A percentile compares a stretch with the other conserved stretches of the same genome.
These are phyloP conservation scores for Lunularia cruciata DNA, from an alignment of 225 moss, liverwort and hornwort species.

Conservation along the genomic window DNA sequence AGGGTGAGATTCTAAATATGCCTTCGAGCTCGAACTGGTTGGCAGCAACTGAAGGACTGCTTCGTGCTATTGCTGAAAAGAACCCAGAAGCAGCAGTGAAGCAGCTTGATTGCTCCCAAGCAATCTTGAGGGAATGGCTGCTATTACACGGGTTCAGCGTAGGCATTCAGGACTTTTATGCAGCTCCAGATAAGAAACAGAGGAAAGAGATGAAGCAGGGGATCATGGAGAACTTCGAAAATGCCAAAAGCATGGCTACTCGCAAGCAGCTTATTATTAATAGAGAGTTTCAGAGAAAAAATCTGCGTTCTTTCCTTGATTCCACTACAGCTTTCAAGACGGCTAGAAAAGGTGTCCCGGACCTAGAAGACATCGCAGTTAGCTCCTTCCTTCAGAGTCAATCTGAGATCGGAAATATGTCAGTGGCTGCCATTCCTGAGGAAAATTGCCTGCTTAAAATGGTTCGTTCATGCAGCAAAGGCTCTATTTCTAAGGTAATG, in stretches of 20 bases:
- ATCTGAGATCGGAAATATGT: slow-evolving; percentile 45
- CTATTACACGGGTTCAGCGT: slow-evolving; percentile 70
- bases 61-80: slow-evolving; percentile 41
- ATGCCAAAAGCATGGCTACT: slow-evolving; percentile 36
- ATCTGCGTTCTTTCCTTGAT: background rate
- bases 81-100: slow-evolving; percentile 49
- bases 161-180: slow-evolving; percentile 63
- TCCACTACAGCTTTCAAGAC: background rate
- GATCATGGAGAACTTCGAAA: slow-evolving; percentile 38
- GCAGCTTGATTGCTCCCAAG: slow-evolving; percentile 61
- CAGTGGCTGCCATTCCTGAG: slow-evolving; percentile 35
- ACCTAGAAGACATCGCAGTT: slow-evolving; percentile 50
- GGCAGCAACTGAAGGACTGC: slow-evolving; percentile 50
- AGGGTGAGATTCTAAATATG: slow-evolving; percentile 52
- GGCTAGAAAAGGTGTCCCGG: slow-evolving; percentile 1
- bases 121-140: slow-evolving; percentile 71
- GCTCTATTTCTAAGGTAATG: slow-evolving; percentile 51
- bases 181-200: slow-evolving; percentile 31
- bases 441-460: slow-evolving; percentile 49
- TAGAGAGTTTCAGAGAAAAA: background rate
- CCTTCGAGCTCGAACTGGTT: slow-evolving; percentile 49
- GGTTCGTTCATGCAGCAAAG: slow-evolving; percentile 72
- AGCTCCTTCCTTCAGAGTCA: slow-evolving; percentile 46
- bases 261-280: slow-evolving; percentile 10
- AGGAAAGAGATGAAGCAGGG: slow-evolving; percentile 53